Conservation (phyloP, 2,329 filamentous ascomycete genomes). For the Fusarium avenaceum region DNA sequence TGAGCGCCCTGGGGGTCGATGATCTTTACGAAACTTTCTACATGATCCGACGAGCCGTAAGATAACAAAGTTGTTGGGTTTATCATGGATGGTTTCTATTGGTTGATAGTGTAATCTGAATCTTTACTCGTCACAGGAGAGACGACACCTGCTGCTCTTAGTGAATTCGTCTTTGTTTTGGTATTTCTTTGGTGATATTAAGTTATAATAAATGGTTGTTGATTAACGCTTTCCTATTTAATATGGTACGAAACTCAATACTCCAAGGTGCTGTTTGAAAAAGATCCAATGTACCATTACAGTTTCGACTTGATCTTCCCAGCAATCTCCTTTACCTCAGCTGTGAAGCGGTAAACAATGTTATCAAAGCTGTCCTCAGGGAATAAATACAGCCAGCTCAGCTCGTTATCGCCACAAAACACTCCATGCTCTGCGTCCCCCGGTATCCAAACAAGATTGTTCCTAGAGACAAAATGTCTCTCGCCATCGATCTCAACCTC, state of each 20-base stretch:
- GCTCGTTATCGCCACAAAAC: slow-evolving; percentile 32
- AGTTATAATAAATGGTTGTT: no score
- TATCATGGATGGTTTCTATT: neutral
- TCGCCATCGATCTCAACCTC: slow-evolving; percentile 42
- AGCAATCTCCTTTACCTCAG: slow-evolving; percentile 15
- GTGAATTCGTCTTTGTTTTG: no score
- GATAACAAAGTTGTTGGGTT: neutral
- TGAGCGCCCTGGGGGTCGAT: slow-evolving; percentile 16
- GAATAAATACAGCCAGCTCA: slow-evolving; percentile 47
- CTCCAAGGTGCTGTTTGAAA: neutral
- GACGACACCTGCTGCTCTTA: no score
- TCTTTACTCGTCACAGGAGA: no score
- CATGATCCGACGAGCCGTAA: slow-evolving; percentile 3
- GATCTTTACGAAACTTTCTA: slow-evolving; percentile 34
- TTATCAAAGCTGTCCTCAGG: slow-evolving; percentile 45
- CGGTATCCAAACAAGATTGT: slow-evolving; percentile 43
- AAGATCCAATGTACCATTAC: neutral
- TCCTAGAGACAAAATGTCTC: slow-evolving; percentile 29
- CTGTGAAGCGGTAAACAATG: slow-evolving; percentile 43
- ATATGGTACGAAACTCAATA: no score
- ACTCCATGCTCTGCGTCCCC: slow-evolving; percentile 46
- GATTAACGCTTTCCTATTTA: no score
- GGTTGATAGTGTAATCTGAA: neutral
- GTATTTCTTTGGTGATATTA: no score
- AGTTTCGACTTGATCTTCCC: slow-evolving; percentile 21